Percentiles rank a stretch among this genome's conserved stretches.
Conservation (phyloP, 331 rosid genomes). For the Acacia concinna region DNA sequence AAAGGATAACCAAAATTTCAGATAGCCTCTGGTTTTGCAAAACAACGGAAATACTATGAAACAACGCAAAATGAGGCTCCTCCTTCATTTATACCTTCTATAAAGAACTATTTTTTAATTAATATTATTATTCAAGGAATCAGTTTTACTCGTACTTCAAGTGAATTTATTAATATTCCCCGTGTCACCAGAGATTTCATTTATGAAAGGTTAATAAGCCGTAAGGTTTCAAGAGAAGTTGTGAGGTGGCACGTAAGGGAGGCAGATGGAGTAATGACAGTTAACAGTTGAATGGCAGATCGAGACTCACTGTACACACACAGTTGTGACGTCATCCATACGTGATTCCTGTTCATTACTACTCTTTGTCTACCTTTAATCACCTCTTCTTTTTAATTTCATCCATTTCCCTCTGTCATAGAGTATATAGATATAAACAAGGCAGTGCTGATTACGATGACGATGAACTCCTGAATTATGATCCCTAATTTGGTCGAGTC, state of each 20-base stretch:
- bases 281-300: slow-evolving; percentile 4
- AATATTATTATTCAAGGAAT: neutral
- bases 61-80: neutral
- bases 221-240: neutral
- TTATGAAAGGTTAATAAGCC: neutral
- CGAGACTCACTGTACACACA: slow-evolving; percentile 8
- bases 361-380: neutral
- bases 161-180: neutral
- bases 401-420: no score
- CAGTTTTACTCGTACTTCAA: neutral
- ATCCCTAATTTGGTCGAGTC: neutral
- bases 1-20: neutral
- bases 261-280: neutral
- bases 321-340: neutral
- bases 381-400: no score
- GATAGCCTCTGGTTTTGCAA: neutral
- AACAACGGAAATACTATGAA: neutral
- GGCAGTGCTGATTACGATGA: neutral
- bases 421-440: no score
- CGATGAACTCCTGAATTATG: neutral
- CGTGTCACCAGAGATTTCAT: neutral
- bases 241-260: neutral
- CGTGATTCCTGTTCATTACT: neutral
- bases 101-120: neutral
- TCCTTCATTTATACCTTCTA: neutral